Conservation (phyloP, 2,329 filamentous ascomycete genomes). For the Phialocephala sp. region DNA sequence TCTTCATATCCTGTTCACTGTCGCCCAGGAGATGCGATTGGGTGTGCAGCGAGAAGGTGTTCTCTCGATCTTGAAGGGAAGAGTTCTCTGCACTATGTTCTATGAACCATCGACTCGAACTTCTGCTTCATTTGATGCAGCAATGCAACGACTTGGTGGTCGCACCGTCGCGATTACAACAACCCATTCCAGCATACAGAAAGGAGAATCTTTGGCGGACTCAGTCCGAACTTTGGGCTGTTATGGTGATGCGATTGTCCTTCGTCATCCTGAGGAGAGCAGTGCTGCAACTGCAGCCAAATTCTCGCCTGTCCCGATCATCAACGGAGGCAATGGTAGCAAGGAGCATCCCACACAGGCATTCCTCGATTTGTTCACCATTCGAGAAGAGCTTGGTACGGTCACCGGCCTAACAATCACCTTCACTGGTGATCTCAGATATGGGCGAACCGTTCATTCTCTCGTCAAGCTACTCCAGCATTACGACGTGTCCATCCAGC, state of each 20-base stretch:
- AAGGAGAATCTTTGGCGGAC: constrained; percentile 93
- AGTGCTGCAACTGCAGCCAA: constrained; percentile 84
- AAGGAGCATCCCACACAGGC: constrained; percentile 97
- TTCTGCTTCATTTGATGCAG: constrained; percentile 93
- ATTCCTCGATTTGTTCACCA: constrained; percentile 97
- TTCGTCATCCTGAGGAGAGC: constrained; percentile 85
- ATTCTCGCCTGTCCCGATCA: constrained; percentile 87
- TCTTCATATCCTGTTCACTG: constrained; percentile 91
- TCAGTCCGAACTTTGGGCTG: constrained; percentile 92
- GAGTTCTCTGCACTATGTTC: constrained; percentile 90
- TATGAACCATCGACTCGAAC: constrained; percentile 97
- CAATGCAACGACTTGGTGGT: constrained; percentile 97
- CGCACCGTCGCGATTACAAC: constrained; percentile 83
- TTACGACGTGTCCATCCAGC: constrained; percentile 93
- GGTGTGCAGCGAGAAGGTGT: constrained; percentile 93
- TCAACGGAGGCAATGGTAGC: constrained; percentile 96
- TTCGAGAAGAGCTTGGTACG: constrained; percentile 94
- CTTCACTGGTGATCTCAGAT: constrained; percentile 90
- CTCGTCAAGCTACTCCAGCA: constrained; percentile 91
- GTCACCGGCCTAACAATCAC: constrained; percentile 96
- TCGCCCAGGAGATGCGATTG: constrained; percentile 96
- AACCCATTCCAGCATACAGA: constrained; percentile 84
- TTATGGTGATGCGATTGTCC: constrained; percentile 94
- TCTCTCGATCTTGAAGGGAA: constrained; percentile 83
- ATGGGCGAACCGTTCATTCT: constrained; percentile 94